Base-by-base conservation (phyloP, 306 rosid species). In the Phaseolus lunatus region DNA sequence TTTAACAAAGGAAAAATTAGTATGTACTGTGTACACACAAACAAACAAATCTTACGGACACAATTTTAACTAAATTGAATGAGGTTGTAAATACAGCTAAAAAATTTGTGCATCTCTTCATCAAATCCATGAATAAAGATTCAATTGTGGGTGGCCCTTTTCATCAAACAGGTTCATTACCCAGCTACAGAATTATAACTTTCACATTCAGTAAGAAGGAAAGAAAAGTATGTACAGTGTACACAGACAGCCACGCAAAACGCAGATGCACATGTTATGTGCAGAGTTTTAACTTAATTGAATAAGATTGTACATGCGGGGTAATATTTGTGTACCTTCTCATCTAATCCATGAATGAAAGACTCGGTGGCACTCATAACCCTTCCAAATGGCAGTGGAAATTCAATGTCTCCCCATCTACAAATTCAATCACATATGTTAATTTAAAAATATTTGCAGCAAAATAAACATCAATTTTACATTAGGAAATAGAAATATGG, bases 351-450 rank as follows among this genome's bases (percentile, higher is more conserved):
- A 59, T 92, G 97, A 72, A 94, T 85, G 76, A 86, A 89, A 82
- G 90, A 88, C 54, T 94, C 97, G 2, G 98, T 83, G 49, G 94
- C 54, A 80, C 87, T 90, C 98, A 94, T 84, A 74, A 94, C 97
- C 79, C 98, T 88, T 87, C 98, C 98, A 76, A 94, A 94, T 33
- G 98, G 97, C 88, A 94, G 52, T 77, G 98, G 97, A 65, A 94
- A 94, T 78, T 92, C 93, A 62, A 92, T 80, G 83, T 79, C 19
- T 56, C 96, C 97, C 98, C 98, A 92, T 84, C 98, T 94, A 85
- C 83, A 67, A 80, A 45, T 33, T 71, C 70, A 59, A 66, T 48
- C 35, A 73, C 14, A 61, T 76, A 70, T 58, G 26, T 72, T 78
- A 47, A 41, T 22, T 52, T 73, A 35, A 41, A 69, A 73, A 45